Evolutionary conservation across 1,139 yeast genomes (phyloP), one percentile per base, ranked within the genome.

Genomic region (Sugiyamaella neomexicana): DNA sequence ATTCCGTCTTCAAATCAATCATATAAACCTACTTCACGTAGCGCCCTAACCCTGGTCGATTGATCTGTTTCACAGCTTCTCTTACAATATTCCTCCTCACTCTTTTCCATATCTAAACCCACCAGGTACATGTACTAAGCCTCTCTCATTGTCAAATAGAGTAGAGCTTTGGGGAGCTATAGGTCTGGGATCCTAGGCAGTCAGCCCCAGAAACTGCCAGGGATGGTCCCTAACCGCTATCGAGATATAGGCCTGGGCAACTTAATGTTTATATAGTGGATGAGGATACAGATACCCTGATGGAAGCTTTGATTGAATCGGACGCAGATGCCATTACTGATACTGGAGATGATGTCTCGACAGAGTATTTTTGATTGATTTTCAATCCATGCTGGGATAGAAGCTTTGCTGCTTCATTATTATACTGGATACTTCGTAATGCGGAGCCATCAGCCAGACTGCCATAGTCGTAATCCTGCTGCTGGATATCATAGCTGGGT

Each of bases 371-470:
- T 25, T 15, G 48, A 23, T 43, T 32, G 34, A 53, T n/a, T 27
- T 43, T 25, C 12, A 53, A 20, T 15, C 53, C 50, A 23, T 53
- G 55, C 5, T 17, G 38, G 10, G 41, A 23, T n/a, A 53, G 46
- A 3, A 53, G 41, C 7, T 39, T 44, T 5, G 44, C 46, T 1
- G 55, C 55, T 38, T 48, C 53, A 12, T 44, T 46, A 23, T 53
- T 53, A 27, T 44, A 49, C 12, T 43, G 27, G 8, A 53, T 36
- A 23, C 53, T 53, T 16, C 38, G 50, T 5, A 53, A 31, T 6
- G 55, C 55, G 6, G 52, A 36, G 2, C 55, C 55, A 25, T 53
- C 53, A 10, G 29, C 38, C 8, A 53, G 39, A 23, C 47, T 15
- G 16, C 55, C 55, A 36, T 36, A 44, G 17, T 53, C 53, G 23